These are phyloP conservation scores for Sesbania bispinosa DNA, from an alignment of 306 rosid species.

Conservation along the genomic window DNA sequence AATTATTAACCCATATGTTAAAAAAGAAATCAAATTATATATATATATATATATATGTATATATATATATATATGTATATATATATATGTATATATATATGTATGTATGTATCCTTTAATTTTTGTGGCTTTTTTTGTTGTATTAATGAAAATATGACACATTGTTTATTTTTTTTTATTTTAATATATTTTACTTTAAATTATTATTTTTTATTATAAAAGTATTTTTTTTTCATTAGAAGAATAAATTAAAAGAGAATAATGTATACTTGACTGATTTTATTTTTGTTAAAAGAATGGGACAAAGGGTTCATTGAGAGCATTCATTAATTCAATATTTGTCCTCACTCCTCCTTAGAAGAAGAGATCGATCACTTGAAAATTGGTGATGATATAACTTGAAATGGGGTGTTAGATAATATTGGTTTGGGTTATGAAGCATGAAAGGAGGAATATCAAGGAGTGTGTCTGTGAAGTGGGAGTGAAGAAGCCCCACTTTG, in stretches of 20 bases:
- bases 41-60: too few relatives aligned
- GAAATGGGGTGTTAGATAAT: slow-evolving; percentile 1
- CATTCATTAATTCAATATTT: slow-evolving; percentile 1
- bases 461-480: slow-evolving; percentile 38
- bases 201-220: too few relatives aligned
- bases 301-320: slow-evolving; percentile 6
- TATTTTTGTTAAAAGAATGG: slow-evolving; percentile 10
- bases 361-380: slow-evolving; percentile 13
- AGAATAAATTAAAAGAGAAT: neutral
- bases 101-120: too few relatives aligned
- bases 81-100: too few relatives aligned
- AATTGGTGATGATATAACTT: slow-evolving; percentile 19
- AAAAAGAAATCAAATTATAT: too few relatives aligned
- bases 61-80: too few relatives aligned
- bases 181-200: too few relatives aligned
- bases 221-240: too few relatives aligned
- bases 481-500: slow-evolving; percentile 31
- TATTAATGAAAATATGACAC: too few relatives aligned
- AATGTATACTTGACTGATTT: neutral
- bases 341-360: slow-evolving; percentile 13
- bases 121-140: too few relatives aligned
- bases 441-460: slow-evolving; percentile 34
- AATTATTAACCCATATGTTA: neutral
- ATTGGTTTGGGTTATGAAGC: slow-evolving; percentile 24
- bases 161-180: too few relatives aligned